Conservation (phyloP, 2,329 filamentous ascomycete species). For the Xylaria digitata region DNA sequence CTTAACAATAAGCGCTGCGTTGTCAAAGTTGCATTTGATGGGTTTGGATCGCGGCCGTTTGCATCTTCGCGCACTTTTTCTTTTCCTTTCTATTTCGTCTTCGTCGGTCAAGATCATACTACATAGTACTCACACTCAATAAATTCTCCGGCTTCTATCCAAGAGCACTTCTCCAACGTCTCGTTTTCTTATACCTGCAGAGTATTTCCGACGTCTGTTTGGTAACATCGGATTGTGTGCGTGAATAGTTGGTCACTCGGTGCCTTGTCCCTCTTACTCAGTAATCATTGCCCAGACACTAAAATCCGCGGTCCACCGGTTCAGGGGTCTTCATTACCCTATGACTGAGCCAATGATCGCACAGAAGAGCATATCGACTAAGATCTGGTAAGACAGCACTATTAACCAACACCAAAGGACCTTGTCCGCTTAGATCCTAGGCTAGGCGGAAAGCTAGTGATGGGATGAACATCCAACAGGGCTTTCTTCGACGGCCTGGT, state of each 20-base stretch:
- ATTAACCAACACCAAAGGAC: slow-evolving; percentile 10
- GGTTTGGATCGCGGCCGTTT: slow-evolving; percentile 19
- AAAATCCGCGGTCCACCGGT: slow-evolving; percentile 12
- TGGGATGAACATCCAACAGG: slow-evolving; percentile 27
- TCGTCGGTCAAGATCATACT: not conserved
- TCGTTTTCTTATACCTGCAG: slow-evolving; percentile 8
- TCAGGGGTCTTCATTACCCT: slow-evolving; percentile 28
- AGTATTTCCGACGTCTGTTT: slow-evolving; percentile 9
- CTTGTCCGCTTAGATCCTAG: slow-evolving; percentile 4
- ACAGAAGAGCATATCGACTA: slow-evolving; percentile 18
- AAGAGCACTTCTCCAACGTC: not conserved
- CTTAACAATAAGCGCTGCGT: slow-evolving; percentile 30
- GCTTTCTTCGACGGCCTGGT: slow-evolving; percentile 17
- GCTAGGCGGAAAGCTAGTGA: slow-evolving; percentile 1
- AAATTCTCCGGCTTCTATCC: not conserved
- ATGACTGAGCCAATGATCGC: slow-evolving; percentile 30
- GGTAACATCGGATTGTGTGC: slow-evolving; percentile 23
- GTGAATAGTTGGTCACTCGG: not conserved
- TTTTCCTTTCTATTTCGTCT: slow-evolving; percentile 2
- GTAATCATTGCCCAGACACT: slow-evolving; percentile 18
- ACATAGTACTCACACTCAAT: not conserved
- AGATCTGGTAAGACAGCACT: slow-evolving; percentile 24
- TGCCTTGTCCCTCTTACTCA: too few relatives aligned
- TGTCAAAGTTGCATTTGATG: slow-evolving; percentile 34
- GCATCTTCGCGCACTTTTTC: slow-evolving; percentile 1